Percentiles rank a stretch among this genome's conserved stretches.
Conservation (phyloP, 345 rosid species). For the Camelina neglecta region DNA sequence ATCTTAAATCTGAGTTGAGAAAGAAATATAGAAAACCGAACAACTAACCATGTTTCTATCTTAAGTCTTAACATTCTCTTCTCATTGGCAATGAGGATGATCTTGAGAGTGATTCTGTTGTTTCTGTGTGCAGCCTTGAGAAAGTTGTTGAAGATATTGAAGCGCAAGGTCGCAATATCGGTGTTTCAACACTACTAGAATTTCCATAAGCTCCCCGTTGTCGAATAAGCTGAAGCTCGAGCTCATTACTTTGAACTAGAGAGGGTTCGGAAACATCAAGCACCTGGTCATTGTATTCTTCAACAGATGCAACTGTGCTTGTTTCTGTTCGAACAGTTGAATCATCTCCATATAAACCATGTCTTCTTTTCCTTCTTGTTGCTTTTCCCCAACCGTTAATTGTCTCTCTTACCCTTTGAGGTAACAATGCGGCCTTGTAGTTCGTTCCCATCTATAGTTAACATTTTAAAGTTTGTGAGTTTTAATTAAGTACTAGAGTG, state of each 20-base stretch:
- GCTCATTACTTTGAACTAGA: constrained; percentile 39
- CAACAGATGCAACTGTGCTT: constrained; percentile 76
- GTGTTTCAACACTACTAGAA: constrained; percentile 60
- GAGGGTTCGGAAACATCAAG: constrained; percentile 56
- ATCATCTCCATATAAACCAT: constrained; percentile 57
- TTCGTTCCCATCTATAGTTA: constrained; percentile 91
- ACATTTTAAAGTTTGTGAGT: neutral
- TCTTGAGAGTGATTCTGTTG: constrained; percentile 47
- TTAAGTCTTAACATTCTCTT: constrained; percentile 42
- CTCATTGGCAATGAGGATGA: constrained; percentile 65
- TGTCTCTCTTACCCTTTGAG: constrained; percentile 81
- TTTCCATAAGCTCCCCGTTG: constrained; percentile 44
- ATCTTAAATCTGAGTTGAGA: constrained; percentile 17
- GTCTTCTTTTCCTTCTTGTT: constrained; percentile 78
- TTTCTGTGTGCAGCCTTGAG: constrained; percentile 39
- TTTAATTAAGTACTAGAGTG: neutral
- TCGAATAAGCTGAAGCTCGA: constrained; percentile 57
- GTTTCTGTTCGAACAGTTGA: constrained; percentile 80
- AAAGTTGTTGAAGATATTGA: constrained; percentile 52
- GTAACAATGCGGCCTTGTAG: constrained; percentile 87
- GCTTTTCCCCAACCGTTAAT: constrained; percentile 89
- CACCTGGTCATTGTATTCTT: constrained; percentile 68
- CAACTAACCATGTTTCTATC: constrained; percentile 7
- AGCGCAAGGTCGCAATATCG: constrained; percentile 68
- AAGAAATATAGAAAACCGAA: constrained; percentile 19